phyloP scores from a whole-genome alignment of 371 early-diverging fungal genomes.

The Zychaea mexicana region DNA sequence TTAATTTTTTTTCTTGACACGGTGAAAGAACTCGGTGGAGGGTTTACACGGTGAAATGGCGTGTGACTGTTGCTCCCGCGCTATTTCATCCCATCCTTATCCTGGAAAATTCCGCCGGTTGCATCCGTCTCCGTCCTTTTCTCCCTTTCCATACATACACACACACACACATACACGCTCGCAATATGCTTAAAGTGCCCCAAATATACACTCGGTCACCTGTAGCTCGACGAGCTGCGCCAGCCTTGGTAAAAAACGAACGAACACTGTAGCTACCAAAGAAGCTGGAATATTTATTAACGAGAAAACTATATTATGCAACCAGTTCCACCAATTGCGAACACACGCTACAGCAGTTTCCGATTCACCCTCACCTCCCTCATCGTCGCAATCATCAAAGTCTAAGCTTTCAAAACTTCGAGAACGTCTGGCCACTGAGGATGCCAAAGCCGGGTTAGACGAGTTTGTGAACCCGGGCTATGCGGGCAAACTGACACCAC shows the following conservation, averaged over 20 bases:
- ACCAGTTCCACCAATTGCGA: conserved; percentile 22
- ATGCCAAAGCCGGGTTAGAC: conserved; percentile 62
- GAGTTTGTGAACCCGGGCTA: conserved; percentile 67
- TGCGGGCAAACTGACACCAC: conserved; percentile 58
- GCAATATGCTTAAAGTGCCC: neutral
- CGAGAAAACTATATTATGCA: neutral
- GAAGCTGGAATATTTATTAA: neutral
- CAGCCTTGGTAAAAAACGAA: neutral
- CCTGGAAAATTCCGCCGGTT: conserved; percentile 1
- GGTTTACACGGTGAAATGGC: neutral
- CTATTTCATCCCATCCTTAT: neutral
- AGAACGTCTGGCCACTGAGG: conserved; percentile 50
- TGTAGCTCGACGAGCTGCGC: neutral
- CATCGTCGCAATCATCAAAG: conserved; percentile 26
- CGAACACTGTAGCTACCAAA: too few species aligned
- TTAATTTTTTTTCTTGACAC: neutral
- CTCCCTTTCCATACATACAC: too few species aligned
- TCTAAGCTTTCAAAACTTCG: conserved; percentile 51
- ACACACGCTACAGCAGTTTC: conserved; percentile 31
- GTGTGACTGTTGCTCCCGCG: neutral
- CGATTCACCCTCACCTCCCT: conserved; percentile 26
- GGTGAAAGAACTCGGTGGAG: neutral
- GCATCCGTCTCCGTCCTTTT: neutral
- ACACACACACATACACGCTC: too few species aligned
- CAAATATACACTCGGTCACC: neutral